Evolutionary conservation across 176 grass and related monocot genomes (phyloP).

Genomic region (Musa troglodytarum): DNA sequence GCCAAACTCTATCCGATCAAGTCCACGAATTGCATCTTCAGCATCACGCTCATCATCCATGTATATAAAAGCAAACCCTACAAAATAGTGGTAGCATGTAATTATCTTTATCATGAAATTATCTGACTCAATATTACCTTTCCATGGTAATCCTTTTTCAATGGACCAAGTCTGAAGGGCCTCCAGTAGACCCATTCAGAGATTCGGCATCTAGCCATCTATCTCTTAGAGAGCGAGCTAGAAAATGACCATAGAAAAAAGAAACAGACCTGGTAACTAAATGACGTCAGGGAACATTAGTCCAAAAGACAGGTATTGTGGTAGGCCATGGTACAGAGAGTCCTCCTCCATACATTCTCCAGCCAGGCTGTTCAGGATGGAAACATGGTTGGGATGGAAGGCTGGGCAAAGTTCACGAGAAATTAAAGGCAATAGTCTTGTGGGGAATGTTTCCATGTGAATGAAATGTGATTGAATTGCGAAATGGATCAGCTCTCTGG

Average conservation of each 20-base stretch:
- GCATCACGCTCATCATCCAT: slow-evolving; percentile 96
- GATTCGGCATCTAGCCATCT: slow-evolving; percentile 10
- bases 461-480: slow-evolving; percentile 46
- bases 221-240: slow-evolving; percentile 28
- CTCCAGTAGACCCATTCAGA: slow-evolving; percentile 6
- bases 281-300: slow-evolving; percentile 36
- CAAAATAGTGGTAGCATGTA: slow-evolving; percentile 11
- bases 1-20: slow-evolving; percentile 86
- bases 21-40: slow-evolving; percentile 72
- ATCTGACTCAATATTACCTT: background rate
- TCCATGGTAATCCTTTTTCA: background rate
- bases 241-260: slow-evolving; percentile 35
- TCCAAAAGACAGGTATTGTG: slow-evolving; percentile 31
- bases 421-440: slow-evolving; percentile 50
- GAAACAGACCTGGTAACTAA: slow-evolving; percentile 89
- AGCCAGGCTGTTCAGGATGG: slow-evolving; percentile 57
- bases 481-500: slow-evolving; percentile 40
- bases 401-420: slow-evolving; percentile 58
- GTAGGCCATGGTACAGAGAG: slow-evolving; percentile 55
- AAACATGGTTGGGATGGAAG: slow-evolving; percentile 33
- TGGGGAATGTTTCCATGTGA: slow-evolving; percentile 62
- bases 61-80: slow-evolving; percentile 95
- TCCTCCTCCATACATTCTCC: slow-evolving; percentile 74
- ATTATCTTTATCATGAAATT: background rate
- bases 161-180: background rate